Percentiles rank a stretch among this genome's conserved stretches.
Evolutionary conservation across 495 filamentous ascomycete genomes (phyloP).

Genomic region (Trichoderma reesei): DNA sequence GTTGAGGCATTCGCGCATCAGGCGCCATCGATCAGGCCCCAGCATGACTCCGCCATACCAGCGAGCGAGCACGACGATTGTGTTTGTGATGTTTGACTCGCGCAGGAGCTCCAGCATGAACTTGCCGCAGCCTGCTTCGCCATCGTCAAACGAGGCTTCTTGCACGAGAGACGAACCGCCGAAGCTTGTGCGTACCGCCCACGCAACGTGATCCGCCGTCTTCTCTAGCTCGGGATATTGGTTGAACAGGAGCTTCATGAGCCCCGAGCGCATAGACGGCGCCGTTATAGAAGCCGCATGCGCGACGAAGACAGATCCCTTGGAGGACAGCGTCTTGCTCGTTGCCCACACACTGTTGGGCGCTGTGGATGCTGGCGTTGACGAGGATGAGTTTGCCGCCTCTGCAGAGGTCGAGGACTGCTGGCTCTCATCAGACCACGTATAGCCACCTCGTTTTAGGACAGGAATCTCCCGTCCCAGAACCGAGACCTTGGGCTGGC

Average conservation of each 20-base stretch:
- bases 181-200: constrained; percentile 34
- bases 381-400: constrained; percentile 11
- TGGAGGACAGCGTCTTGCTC: constrained; percentile 15
- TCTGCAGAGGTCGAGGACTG: constrained; percentile 12
- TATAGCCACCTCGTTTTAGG: constrained; percentile 67
- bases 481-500: constrained; percentile 59
- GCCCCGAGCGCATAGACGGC: constrained; percentile 24
- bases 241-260: constrained; percentile 31
- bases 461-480: constrained; percentile 64
- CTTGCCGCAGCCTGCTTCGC: constrained; percentile 77
- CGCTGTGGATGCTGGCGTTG: constrained; percentile 12
- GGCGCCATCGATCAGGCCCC: constrained; percentile 65
- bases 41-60: constrained; percentile 90
- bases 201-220: constrained; percentile 43
- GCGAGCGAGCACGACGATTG: constrained; percentile 78
- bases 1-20: constrained; percentile 41
- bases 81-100: constrained; percentile 67
- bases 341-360: constrained; percentile 10
- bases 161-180: constrained; percentile 11
- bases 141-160: constrained; percentile 88
- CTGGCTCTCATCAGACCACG: constrained; percentile 36
- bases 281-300: constrained; percentile 32
- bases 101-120: constrained; percentile 73
- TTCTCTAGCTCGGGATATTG: constrained; percentile 29
- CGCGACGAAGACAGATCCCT: constrained; percentile 42